Conservation (phyloP, 805 yeast genomes). For the Zygotorulaspora chibaensis region DNA sequence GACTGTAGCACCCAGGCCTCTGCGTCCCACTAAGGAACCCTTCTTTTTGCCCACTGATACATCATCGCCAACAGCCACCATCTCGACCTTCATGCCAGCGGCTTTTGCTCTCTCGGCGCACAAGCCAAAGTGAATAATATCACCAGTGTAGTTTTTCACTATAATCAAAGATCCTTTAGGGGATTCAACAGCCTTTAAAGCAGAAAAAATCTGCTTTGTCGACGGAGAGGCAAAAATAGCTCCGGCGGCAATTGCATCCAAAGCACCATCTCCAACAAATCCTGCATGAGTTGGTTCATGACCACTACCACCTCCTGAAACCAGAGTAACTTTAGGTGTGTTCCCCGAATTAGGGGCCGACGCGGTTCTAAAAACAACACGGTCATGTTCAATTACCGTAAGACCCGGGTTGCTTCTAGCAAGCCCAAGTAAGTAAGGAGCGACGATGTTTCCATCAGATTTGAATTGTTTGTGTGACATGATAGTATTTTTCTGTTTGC, state of each 20-base stretch:
- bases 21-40: slow-evolving; percentile 80
- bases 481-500: neutral
- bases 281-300: slow-evolving; percentile 90
- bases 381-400: slow-evolving; percentile 16
- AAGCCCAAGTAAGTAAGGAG: slow-evolving; percentile 18
- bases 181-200: slow-evolving; percentile 41
- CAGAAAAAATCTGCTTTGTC: slow-evolving; percentile 69
- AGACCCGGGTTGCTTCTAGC: slow-evolving; percentile 19
- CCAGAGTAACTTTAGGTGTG: slow-evolving; percentile 53
- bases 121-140: slow-evolving; percentile 79
- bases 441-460: slow-evolving; percentile 20
- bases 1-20: slow-evolving; percentile 85
- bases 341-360: slow-evolving; percentile 25
- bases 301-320: slow-evolving; percentile 88
- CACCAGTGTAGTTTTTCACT: slow-evolving; percentile 88
- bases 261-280: slow-evolving; percentile 69
- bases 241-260: slow-evolving; percentile 82
- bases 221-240: slow-evolving; percentile 83
- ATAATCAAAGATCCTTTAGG: slow-evolving; percentile 61
- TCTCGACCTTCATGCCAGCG: slow-evolving; percentile 63
- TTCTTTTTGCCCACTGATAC: slow-evolving; percentile 81
- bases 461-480: slow-evolving; percentile 21
- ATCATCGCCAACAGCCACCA: slow-evolving; percentile 77
- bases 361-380: slow-evolving; percentile 15
- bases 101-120: slow-evolving; percentile 80